Evolutionary conservation across 2,329 filamentous ascomycete genomes (phyloP), one percentile per base, ranked within the genome.

Genomic region (Fusarium udum): DNA sequence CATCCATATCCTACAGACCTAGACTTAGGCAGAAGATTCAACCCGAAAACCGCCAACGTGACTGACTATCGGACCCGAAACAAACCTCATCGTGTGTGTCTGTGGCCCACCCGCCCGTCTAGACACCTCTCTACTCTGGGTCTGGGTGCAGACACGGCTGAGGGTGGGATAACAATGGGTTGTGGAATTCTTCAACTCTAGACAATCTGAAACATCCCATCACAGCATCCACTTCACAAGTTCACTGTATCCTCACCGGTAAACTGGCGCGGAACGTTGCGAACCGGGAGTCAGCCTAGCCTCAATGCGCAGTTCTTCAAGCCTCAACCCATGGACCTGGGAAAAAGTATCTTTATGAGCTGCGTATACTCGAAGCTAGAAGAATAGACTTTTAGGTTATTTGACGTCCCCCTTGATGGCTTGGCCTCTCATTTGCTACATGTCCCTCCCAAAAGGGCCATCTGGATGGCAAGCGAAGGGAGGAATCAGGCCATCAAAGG

Each of bases 71-170:
- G 43, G 53, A 24, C 36, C 46, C 57, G 55, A 69, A 74, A 56
- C 51, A 64, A 67, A 58, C 59, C 31, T 74, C 55, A 46, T 48
- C 46, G 65, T 64, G 67, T 67, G 64, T 76, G 72, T 51, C 64
- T 69, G 72, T 70, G 75, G 67, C 56, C 67, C 63, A 70, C 59
- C 62, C 72, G 68, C 68, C 72, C 72, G 67, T 65, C 67, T 76
- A 67, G 56, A 55, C 45, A 49, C 48, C 7, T 67, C 56, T 58
- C 39, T 46, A 43, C 48, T 66, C 48, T 56, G 69, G 64, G 64
- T 64, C 48, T 56, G 69, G 64, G 64, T 64, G 57, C 55, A 59
- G 43, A 65, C 61, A 53, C 63, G 52, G 62, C 53, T 67, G 65
- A 71, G 61, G 74, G 75, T 77, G 72, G 75, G 71, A 70, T 67